Evolutionary conservation across 805 yeast species (phyloP).

Genomic region (Cyberlindnera xylosilytica): DNA sequence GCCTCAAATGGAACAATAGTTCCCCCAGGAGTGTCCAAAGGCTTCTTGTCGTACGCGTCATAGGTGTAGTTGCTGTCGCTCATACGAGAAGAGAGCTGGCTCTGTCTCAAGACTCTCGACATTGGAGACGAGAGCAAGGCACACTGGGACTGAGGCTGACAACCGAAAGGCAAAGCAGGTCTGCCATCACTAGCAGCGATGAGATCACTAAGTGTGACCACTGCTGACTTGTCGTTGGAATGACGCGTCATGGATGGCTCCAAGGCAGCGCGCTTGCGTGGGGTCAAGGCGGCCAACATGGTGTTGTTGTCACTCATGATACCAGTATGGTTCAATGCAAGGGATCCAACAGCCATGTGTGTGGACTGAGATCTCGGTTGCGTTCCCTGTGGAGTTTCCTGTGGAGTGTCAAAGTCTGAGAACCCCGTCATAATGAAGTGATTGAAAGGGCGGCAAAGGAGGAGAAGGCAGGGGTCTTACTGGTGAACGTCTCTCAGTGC

Average conservation of each 20-base stretch:
- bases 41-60: not conserved
- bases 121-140: not conserved
- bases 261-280: not conserved
- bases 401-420: not conserved
- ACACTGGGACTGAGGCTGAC: not conserved
- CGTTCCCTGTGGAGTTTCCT: not conserved
- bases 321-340: not conserved
- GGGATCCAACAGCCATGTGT: not conserved
- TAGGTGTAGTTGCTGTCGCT: slow-evolving; percentile 5
- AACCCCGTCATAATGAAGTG: not conserved
- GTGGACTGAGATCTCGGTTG: not conserved
- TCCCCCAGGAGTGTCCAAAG: not conserved
- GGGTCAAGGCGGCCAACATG: not conserved
- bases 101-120: not conserved
- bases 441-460: not conserved
- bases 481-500: too few relatives aligned
- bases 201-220: not conserved
- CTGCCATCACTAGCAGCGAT: not conserved
- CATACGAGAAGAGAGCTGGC: not conserved
- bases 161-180: not conserved
- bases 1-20: slow-evolving; percentile 12
- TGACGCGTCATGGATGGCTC: not conserved
- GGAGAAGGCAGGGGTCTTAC: too few relatives aligned
- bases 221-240: not conserved
- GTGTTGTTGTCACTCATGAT: not conserved